Evolutionary conservation across 768 basidiomycete genomes (phyloP), one percentile per base, ranked within the genome.

Genomic region (Wakefieldia striispora): DNA sequence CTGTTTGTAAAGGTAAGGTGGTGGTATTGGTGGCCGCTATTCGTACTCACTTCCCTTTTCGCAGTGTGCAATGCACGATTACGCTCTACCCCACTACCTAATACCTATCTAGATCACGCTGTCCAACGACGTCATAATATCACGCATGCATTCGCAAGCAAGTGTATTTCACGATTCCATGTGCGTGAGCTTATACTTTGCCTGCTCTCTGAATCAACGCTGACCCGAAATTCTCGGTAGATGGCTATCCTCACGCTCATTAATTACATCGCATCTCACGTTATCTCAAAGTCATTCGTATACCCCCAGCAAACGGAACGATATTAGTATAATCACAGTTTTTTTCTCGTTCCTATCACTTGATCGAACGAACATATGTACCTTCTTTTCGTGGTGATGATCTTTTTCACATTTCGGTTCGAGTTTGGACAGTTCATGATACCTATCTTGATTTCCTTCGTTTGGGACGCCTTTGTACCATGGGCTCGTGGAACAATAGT

Each of bases 91-190:
- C 54, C 56, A 40, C 47, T 26, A 59, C 59, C 45, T 54, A 63
- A 62, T 59, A 23, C 20, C 24, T 60, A 66, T 50, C 52, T 59
- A 67, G 53, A 51, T 43, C 14, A 27, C 53, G n/a, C 49, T 42
- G 55, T 58, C 59, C 44, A 35, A 51, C 50, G 63, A 58, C 66
- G 49, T 68, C 70, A 68, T 68, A 50, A 38, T 40, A 41, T 43
- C 20, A 49, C 45, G 40, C 55, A 61, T 49, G 55, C 57, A 57
- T 54, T 54, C 55, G 55, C 59, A 55, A 29, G 57, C 52, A 54
- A 54, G 46, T 67, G 64, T 64, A 68, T 54, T 37, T 53, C 62
- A 66, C 47, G 64, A 68, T 31, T 45, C 44, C 54, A 54, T 61
- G 55, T 62, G 50, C 35, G 66, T 40, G 10, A 26, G 14, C 27